Conservation (phyloP, 371 early-diverging fungal genomes). For the Parasitella parasitica region DNA sequence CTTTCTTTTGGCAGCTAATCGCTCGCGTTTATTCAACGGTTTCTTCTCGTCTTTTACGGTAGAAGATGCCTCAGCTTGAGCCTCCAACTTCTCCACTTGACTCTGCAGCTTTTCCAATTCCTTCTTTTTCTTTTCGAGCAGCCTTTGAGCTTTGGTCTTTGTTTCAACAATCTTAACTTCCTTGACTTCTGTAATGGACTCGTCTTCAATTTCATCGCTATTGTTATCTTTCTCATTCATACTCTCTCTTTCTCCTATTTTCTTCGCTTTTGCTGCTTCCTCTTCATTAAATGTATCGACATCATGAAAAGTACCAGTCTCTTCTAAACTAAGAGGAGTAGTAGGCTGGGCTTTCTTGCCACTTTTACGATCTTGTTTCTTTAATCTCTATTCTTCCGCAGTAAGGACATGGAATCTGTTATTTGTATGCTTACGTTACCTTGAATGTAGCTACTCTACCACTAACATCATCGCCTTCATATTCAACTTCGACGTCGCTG, state of each 20-base stretch:
- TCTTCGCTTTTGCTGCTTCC: conserved; percentile 26
- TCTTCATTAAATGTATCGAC: conserved; percentile 61
- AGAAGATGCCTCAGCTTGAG: neutral
- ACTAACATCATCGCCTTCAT: conserved; percentile 59
- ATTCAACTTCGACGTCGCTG: conserved; percentile 79
- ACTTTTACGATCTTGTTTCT: conserved; percentile 35
- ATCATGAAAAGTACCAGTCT: conserved; percentile 43
- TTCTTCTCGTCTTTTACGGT: conserved; percentile 13
- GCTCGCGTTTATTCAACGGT: conserved; percentile 31
- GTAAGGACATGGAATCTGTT: neutral
- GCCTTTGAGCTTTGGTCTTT: conserved; percentile 24
- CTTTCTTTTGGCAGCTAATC: conserved; percentile 24
- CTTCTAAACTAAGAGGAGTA: conserved; percentile 48
- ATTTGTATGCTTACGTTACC: conserved; percentile 33
- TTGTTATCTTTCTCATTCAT: neutral
- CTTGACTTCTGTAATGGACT: conserved; percentile 3
- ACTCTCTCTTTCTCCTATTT: neutral
- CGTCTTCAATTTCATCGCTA: conserved; percentile 1
- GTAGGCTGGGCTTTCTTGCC: conserved; percentile 47
- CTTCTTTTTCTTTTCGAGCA: conserved; percentile 30
- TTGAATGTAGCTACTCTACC: conserved; percentile 73
- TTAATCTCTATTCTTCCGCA: conserved; percentile 51
- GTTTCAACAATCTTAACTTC: conserved; percentile 19
- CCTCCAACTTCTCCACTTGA: conserved; percentile 24
- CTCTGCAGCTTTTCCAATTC: conserved; percentile 20